Evolutionary conservation across 345 rosid species (phyloP), one percentile per base, ranked within the genome.

Genomic region (Eucalyptus sp.): DNA sequence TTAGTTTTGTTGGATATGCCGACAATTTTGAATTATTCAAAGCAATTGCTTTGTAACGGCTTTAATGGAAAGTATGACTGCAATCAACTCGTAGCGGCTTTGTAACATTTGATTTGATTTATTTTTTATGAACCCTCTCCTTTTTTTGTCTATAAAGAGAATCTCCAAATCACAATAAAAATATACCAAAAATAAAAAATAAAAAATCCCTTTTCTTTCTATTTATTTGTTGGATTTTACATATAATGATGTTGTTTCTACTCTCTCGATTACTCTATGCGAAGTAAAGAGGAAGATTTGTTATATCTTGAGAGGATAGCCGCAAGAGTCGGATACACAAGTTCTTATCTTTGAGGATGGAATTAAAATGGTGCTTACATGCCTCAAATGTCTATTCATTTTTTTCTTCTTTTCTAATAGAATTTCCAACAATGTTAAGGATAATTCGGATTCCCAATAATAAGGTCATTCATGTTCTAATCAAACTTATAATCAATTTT

Each of bases 261-360:
- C 51, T 14, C 51, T 17, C 51, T 50, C 5, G 7, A 50, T 50
- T 50, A 50, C 17, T 50, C 51, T 66, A 5, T n/a, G 18, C 9
- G 3, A 8, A 64, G 20, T 64, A 64, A 64, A n/a, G 37, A 64
- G 16, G 29, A 64, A 64, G 15, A 64, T 7, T 12, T 64, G 5
- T 66, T 7, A 8, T 8, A 7, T 7, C 20, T 7, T 1, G 2
- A 4, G 20, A n/a, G 20, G 20, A 66, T n/a, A 66, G 20, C 22
- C 11, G 5, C 76, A n/a, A 66, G 37, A 66, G 3, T 17, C 0
- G 31, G 10, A 6, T 8, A 5, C 5, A n/a, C 3, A n/a, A 37
- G 31, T 66, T n/a, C 17, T 14, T 8, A 66, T 17, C 33, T 4
- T 5, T 8, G 8, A 4, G 51, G 10, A 15, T 7, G 37, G 37